Conservation (phyloP, 2,329 filamentous ascomycete species). For the Cercospora zeina region DNA sequence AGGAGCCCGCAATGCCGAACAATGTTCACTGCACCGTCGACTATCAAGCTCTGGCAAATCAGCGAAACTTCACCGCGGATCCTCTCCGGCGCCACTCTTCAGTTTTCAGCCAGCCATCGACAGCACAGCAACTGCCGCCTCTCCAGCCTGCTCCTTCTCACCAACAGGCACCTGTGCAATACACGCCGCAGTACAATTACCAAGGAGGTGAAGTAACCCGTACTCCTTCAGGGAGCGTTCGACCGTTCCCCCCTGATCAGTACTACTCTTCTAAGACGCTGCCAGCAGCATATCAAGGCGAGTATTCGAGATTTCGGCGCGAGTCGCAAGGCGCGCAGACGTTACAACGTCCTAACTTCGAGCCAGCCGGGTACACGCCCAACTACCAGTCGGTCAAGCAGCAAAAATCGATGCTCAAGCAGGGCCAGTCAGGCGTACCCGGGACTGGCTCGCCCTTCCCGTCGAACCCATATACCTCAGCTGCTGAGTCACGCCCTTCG, state of each 20-base stretch:
- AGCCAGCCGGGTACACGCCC: conserved; percentile 29
- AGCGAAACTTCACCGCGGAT: conserved; percentile 35
- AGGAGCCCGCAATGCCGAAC: conserved; percentile 34
- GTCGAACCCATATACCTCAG: conserved; percentile 32
- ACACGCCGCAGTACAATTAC: conserved; percentile 31
- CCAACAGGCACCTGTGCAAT: conserved; percentile 21
- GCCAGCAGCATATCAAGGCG: conserved; percentile 41
- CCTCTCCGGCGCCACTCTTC: conserved; percentile 28
- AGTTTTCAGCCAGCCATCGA: conserved; percentile 19
- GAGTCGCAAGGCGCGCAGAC: conserved; percentile 37
- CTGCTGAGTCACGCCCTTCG: conserved; percentile 28
- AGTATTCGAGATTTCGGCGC: conserved; percentile 42
- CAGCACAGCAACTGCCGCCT: conserved; percentile 8
- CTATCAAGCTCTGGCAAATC: conserved; percentile 36
- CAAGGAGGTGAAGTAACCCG: conserved; percentile 32
- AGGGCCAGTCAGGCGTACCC: conserved; percentile 22
- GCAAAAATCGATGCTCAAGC: conserved; percentile 33
- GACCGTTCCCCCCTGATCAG: conserved; percentile 41
- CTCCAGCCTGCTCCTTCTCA: conserved; percentile 9
- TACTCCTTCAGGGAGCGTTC: conserved; percentile 30
- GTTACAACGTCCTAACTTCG: conserved; percentile 34
- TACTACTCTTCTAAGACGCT: conserved; percentile 42
- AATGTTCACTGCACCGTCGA: conserved; percentile 35
- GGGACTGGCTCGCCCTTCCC: conserved; percentile 23
- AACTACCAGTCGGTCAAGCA: conserved; percentile 34